Evolutionary conservation across 2,329 filamentous ascomycete genomes (phyloP), one percentile per base, ranked within the genome.

Genomic region (Pyrenochaeta sp.): DNA sequence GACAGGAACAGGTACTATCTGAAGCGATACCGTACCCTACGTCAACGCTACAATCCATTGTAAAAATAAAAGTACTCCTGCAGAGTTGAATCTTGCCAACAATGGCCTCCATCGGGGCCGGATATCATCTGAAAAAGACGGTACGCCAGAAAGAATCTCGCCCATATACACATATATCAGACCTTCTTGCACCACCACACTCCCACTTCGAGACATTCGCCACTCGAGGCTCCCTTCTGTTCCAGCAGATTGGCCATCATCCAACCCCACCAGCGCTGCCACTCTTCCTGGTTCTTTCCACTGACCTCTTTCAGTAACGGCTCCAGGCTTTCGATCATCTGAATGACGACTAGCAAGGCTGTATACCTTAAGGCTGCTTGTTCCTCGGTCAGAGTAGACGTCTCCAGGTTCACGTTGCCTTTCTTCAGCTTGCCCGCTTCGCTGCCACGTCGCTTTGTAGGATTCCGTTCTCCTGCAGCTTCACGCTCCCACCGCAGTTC

Each of bases 401-500:
- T 51, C 15, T 69, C 77, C n/a, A 61, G 35, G 8, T 48, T 32
- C 4, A 50, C 31, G 21, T 41, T 58, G 6, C 54, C 66, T 65
- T 59, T 71, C 61, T 65, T 76, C n/a, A 58, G 55, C 32, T 60
- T 65, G 24, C 53, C 53, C 3, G 61, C 67, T 43, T 86, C 44
- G 82, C 80, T 48, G 80, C 79, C 65, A 80, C 84, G 58, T 79
- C 85, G 49, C 83, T 82, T 38, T 8, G 59, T 45, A 5, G 50
- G 41, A 10, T 35, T 44, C 17, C 52, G 56, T 15, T 63, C 59
- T n/a, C 49, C 57, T 2, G 61, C 59, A 19, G 84, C 84, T 63
- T 94, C 89, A 37, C 85, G 83, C 76, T 96, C 91, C 91, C 91
- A 96, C 35, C 89, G 84, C 30, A 94, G 80, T 66, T 95, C 89